Evolutionary conservation across 129 eudicot genomes (phyloP).

Genomic region (Escallonia herrerae): DNA sequence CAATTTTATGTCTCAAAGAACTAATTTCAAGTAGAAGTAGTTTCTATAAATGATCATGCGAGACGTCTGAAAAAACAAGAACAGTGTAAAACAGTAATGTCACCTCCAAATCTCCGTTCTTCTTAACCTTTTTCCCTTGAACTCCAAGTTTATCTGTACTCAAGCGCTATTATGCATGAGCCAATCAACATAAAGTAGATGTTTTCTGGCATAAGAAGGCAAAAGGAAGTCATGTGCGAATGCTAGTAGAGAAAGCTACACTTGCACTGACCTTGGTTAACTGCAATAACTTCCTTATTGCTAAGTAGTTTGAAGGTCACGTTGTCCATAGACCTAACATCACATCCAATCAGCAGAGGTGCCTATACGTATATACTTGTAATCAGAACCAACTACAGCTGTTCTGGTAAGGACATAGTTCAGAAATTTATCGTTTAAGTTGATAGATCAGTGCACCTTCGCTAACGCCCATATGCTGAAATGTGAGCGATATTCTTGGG

Average conservation of each 20-base stretch:
- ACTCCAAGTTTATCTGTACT: slow-evolving; percentile 63
- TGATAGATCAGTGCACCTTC: slow-evolving; percentile 37
- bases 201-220: neutral
- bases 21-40: too few relatives aligned
- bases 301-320: slow-evolving; percentile 44
- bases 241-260: too few relatives aligned
- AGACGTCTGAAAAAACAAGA: too few relatives aligned
- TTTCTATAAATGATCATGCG: too few relatives aligned
- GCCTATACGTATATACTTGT: slow-evolving; percentile 39
- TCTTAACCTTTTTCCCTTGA: slow-evolving; percentile 79
- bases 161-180: neutral
- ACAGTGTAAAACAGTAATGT: neutral
- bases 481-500: slow-evolving; percentile 82
- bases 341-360: slow-evolving; percentile 86
- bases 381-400: neutral
- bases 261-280: slow-evolving; percentile 59
- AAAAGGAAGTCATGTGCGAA: neutral
- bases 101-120: slow-evolving; percentile 74
- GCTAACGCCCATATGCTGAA: slow-evolving; percentile 95
- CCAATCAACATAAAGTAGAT: too few relatives aligned
- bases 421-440: neutral
- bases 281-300: slow-evolving; percentile 76
- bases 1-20: too few relatives aligned
- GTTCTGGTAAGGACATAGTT: too few relatives aligned
- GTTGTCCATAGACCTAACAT: slow-evolving; percentile 60